phyloP scores from a whole-genome alignment of 139 green algal genomes.

The Gonium pectorale region DNA sequence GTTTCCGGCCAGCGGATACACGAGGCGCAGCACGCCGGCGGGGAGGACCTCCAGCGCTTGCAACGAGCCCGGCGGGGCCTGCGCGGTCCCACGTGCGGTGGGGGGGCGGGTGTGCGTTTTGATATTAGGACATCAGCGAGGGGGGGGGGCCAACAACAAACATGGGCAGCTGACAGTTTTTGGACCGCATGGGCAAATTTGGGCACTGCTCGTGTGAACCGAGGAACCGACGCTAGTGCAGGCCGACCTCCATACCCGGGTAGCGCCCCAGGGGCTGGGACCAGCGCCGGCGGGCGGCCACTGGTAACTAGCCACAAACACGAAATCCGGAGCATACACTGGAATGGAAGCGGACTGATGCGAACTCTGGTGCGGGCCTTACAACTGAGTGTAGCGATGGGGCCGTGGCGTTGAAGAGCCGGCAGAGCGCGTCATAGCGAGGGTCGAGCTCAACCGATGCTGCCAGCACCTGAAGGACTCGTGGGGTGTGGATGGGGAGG shows the following conservation, averaged over 20 bases:
- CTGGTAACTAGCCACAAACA: not conserved
- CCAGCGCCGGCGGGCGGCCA: not conserved
- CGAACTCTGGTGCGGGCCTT: not conserved
- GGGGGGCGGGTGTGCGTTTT: not conserved
- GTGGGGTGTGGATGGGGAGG: too few relatives aligned
- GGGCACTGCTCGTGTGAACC: too few relatives aligned
- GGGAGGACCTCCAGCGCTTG: not conserved
- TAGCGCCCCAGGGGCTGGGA: too few relatives aligned
- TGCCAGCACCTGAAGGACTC: slow-evolving; percentile 18
- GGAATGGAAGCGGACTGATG: not conserved
- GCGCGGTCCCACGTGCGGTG: not conserved
- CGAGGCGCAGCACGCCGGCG: not conserved
- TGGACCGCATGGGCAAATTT: too few relatives aligned
- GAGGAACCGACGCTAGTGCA: too few relatives aligned
- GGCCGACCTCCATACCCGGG: not conserved
- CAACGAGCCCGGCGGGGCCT: not conserved
- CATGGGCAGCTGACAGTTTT: too few relatives aligned
- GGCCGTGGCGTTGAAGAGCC: slow-evolving; percentile 18
- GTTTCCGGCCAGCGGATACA: not conserved
- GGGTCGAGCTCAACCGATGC: slow-evolving; percentile 1
- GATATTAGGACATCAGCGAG: not conserved
- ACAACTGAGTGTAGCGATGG: not conserved
- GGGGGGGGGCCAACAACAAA: not conserved
- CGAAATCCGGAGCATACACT: not conserved
- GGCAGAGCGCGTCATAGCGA: not conserved